A percentile compares a stretch with the other conserved stretches of the same genome.
Evolutionary conservation across 257 asterid genomes (phyloP).

Genomic region (Lantana camara): DNA sequence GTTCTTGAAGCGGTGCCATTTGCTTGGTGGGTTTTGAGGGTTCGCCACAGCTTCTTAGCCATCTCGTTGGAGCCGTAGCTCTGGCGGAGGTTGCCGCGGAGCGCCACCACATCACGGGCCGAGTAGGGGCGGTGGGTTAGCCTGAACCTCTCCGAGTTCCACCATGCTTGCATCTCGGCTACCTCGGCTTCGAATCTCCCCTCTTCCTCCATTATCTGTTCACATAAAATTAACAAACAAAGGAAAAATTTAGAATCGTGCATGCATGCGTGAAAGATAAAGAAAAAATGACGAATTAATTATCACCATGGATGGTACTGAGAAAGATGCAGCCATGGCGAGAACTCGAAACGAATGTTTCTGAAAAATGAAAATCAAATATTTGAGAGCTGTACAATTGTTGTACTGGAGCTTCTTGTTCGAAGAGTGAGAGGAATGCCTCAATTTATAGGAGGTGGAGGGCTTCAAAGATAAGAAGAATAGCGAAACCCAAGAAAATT

Average conservation of each 20-base stretch:
- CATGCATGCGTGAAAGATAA: background rate
- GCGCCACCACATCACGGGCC: constrained; percentile 88
- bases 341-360: constrained; percentile 42
- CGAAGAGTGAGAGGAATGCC: constrained; percentile 23
- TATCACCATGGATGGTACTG: constrained; percentile 85
- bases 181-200: constrained; percentile 85
- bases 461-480: constrained; percentile 42
- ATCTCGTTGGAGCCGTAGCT: constrained; percentile 76
- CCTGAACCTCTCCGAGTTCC: constrained; percentile 90
- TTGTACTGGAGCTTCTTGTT: constrained; percentile 15
- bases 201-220: constrained; percentile 96
- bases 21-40: constrained; percentile 87
- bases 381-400: constrained; percentile 30
- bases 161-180: constrained; percentile 94
- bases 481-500: constrained; percentile 42
- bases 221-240: background rate
- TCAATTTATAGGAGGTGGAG: constrained; percentile 49
- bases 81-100: constrained; percentile 79
- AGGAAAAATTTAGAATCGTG: background rate
- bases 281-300: background rate
- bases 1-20: constrained; percentile 90
- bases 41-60: constrained; percentile 96
- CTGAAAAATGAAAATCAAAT: background rate
- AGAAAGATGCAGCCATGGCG: constrained; percentile 89
- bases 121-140: constrained; percentile 87